Evolutionary conservation across 108 stramenopile species (phyloP).

Genomic region (Conticribra weissflogii): DNA sequence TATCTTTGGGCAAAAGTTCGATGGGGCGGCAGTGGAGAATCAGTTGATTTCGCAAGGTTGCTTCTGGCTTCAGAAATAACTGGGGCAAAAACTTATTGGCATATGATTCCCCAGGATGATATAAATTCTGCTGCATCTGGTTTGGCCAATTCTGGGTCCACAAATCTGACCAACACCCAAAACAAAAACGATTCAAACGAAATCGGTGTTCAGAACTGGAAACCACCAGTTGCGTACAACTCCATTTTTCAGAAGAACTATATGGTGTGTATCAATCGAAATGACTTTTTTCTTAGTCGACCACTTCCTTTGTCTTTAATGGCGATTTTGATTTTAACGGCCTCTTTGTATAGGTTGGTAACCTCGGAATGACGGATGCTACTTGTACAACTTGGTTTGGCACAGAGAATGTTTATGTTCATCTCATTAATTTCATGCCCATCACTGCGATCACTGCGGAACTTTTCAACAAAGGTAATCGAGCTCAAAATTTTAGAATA

Average conservation of each 20-base stretch:
- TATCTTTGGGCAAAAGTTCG: slow-evolving; percentile 89
- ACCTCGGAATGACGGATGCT: slow-evolving; percentile 85
- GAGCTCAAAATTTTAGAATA: too few species aligned
- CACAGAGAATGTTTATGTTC: slow-evolving; percentile 71
- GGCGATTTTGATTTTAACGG: too few species aligned
- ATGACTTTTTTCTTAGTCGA: too few species aligned
- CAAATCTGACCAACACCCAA: too few species aligned
- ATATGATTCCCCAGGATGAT: slow-evolving; percentile 68
- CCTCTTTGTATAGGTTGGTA: slow-evolving; percentile 43
- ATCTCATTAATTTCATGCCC: slow-evolving; percentile 88
- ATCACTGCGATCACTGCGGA: slow-evolving; percentile 73
- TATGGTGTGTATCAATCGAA: slow-evolving; percentile 60
- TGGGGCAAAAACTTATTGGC: slow-evolving; percentile 90
- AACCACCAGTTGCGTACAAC: slow-evolving; percentile 28
- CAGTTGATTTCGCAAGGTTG: slow-evolving; percentile 71
- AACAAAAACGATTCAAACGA: too few species aligned
- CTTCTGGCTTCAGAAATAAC: slow-evolving; percentile 88
- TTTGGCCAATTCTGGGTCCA: not conserved
- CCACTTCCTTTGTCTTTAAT: too few species aligned
- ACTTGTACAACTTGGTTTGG: slow-evolving; percentile 86
- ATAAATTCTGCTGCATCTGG: not conserved
- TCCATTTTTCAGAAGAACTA: slow-evolving; percentile 64
- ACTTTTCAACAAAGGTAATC: slow-evolving; percentile 57
- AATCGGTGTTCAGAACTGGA: too few species aligned
- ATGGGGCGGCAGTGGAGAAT: slow-evolving; percentile 55